These are phyloP conservation scores for Solanum raphanifolium DNA, from an alignment of 257 asterid species.

Conservation along the genomic window DNA sequence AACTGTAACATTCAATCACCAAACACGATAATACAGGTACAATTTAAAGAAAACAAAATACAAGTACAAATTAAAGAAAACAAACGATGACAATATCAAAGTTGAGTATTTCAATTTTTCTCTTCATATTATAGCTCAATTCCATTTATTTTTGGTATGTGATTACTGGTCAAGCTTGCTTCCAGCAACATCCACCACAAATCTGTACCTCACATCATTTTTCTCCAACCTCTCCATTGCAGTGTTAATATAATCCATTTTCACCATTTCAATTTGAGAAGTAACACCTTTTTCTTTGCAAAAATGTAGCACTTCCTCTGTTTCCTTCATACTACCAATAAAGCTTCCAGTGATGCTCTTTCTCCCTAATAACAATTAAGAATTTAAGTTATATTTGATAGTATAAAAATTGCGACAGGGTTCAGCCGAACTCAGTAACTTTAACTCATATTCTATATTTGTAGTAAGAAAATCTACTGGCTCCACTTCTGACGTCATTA, in stretches of 20 bases:
- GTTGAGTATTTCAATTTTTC: not conserved
- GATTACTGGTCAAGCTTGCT: slow-evolving; percentile 51
- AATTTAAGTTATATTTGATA: not conserved
- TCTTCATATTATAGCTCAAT: not conserved
- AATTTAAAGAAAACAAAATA: not conserved
- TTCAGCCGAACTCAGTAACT: not conserved
- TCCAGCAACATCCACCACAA: slow-evolving; percentile 85
- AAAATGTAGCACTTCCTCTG: slow-evolving; percentile 77
- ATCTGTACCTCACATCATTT: slow-evolving; percentile 84
- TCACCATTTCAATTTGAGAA: slow-evolving; percentile 72
- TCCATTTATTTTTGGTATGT: not conserved
- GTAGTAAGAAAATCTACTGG: not conserved
- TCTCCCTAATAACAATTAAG: slow-evolving; percentile 40
- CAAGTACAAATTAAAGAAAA: not conserved
- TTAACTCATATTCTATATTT: not conserved
- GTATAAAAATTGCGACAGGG: not conserved
- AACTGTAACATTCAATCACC: not conserved
- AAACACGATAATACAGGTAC: not conserved
- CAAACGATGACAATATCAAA: not conserved
- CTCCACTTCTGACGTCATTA: not conserved
- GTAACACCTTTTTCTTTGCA: slow-evolving; percentile 68
- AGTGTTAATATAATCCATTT: slow-evolving; percentile 78
- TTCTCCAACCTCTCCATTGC: slow-evolving; percentile 86
- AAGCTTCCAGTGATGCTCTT: slow-evolving; percentile 82
- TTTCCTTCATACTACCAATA: slow-evolving; percentile 81